These are phyloP conservation scores for Fonsecaea monophora DNA, from an alignment of 2,329 filamentous ascomycete species.

Conservation along the genomic window DNA sequence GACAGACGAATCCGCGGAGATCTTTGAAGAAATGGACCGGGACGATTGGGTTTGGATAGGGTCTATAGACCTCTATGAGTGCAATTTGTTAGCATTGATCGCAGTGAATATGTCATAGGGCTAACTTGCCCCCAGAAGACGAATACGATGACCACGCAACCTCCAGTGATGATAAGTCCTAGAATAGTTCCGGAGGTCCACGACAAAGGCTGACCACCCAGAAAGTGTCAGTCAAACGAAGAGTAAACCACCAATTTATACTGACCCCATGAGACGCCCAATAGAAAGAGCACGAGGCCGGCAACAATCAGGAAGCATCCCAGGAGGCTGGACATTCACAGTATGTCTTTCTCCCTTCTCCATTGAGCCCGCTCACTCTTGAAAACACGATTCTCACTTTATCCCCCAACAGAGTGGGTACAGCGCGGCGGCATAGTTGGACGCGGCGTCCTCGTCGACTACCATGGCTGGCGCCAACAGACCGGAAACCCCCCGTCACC, in stretches of 20 bases:
- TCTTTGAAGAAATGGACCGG: slow-evolving; percentile 30
- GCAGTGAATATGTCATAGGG: not conserved
- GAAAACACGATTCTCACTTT: not conserved
- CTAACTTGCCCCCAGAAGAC: slow-evolving; percentile 37
- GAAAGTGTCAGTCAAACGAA: not conserved
- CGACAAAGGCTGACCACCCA: slow-evolving; percentile 29
- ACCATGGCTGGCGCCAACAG: slow-evolving; percentile 50
- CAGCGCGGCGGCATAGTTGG: slow-evolving; percentile 51
- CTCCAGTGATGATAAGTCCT: slow-evolving; percentile 42
- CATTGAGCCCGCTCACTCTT: not conserved
- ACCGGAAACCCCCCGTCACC: slow-evolving; percentile 43
- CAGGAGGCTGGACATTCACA: slow-evolving; percentile 34
- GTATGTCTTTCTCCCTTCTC: slow-evolving; percentile 5
- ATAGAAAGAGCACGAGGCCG: slow-evolving; percentile 51
- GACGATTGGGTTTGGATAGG: slow-evolving; percentile 22
- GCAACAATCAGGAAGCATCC: slow-evolving; percentile 53
- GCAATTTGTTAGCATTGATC: not conserved
- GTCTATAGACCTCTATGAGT: slow-evolving; percentile 12
- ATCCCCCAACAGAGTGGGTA: slow-evolving; percentile 44
- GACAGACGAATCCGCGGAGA: slow-evolving; percentile 21
- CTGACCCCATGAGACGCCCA: slow-evolving; percentile 51
- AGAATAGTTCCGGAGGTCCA: slow-evolving; percentile 41
- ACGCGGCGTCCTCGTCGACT: slow-evolving; percentile 56
- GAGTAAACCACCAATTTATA: not conserved
- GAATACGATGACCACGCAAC: slow-evolving; percentile 35